These are phyloP conservation scores for Quercus mongolica DNA, from an alignment of 306 rosid species.

Conservation along the genomic window DNA sequence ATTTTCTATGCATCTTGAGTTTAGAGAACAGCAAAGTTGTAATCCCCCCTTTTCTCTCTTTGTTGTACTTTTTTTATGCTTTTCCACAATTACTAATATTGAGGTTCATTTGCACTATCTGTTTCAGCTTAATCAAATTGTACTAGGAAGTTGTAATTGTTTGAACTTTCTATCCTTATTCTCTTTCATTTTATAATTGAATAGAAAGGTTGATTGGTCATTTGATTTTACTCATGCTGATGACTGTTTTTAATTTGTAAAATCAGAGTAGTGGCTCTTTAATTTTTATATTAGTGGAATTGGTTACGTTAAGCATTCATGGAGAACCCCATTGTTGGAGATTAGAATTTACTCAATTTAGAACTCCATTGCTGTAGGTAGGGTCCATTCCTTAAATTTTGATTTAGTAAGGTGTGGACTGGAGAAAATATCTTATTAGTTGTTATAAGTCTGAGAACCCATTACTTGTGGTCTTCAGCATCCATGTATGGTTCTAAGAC, in stretches of 20 bases:
- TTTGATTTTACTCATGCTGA: slow-evolving; percentile 2
- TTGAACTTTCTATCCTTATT: slow-evolving; percentile 15
- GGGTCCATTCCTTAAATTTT: background rate
- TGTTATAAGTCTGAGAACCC: background rate
- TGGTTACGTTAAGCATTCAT: background rate
- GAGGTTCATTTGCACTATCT: slow-evolving; percentile 20
- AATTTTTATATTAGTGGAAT: background rate
- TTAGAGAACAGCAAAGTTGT: slow-evolving; percentile 8
- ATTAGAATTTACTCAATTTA: background rate
- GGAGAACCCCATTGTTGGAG: background rate
- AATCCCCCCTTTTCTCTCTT: slow-evolving; percentile 8
- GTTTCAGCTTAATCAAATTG: slow-evolving; percentile 28
- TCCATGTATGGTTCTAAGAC: background rate
- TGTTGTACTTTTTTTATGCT: slow-evolving; percentile 14
- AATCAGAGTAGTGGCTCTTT: too few species aligned
- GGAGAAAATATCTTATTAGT: background rate
- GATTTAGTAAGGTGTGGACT: background rate
- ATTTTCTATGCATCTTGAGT: slow-evolving; percentile 11
- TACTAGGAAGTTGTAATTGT: slow-evolving; percentile 43
- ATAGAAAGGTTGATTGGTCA: slow-evolving; percentile 27
- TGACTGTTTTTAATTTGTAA: background rate
- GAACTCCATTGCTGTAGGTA: background rate
- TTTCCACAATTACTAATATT: slow-evolving; percentile 17
- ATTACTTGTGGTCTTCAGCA: background rate
- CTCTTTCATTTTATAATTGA: slow-evolving; percentile 22